Evolutionary conservation across 495 filamentous ascomycete species (phyloP).

Genomic region (Talaromyces stipitatus): DNA sequence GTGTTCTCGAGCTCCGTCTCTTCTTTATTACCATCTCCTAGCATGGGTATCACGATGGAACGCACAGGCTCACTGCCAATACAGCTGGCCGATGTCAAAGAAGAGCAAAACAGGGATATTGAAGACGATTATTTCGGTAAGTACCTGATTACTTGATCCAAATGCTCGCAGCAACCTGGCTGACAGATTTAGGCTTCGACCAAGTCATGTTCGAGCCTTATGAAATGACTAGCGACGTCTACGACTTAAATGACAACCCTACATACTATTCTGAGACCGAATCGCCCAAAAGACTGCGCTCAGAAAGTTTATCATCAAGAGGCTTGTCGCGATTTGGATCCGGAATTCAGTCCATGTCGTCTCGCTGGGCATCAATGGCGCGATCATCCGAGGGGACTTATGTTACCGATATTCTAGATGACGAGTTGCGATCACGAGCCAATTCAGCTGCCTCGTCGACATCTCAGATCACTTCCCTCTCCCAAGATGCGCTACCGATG

Average conservation of each 20-base stretch:
- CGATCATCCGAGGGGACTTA: not conserved
- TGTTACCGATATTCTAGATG: conserved; percentile 15
- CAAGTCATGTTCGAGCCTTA: conserved; percentile 3
- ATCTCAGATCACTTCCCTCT: conserved; percentile 46
- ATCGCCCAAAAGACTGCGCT: conserved; percentile 54
- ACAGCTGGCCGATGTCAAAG: conserved; percentile 45
- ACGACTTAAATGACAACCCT: conserved; percentile 54
- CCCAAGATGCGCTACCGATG: conserved; percentile 55
- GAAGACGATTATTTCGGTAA: conserved; percentile 42
- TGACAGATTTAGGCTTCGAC: not conserved
- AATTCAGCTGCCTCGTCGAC: conserved; percentile 66
- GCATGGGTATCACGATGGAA: conserved; percentile 44
- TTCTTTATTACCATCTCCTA: conserved; percentile 48
- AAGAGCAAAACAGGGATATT: conserved; percentile 37
- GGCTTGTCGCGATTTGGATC: conserved; percentile 62
- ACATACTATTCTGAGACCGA: conserved; percentile 40
- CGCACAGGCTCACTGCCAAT: conserved; percentile 29
- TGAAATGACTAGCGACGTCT: conserved; percentile 32
- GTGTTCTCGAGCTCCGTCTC: conserved; percentile 52
- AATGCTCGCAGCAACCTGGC: not conserved
- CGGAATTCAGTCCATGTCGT: conserved; percentile 65
- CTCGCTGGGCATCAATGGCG: conserved; percentile 50
- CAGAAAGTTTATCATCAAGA: conserved; percentile 55
- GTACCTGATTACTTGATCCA: conserved; percentile 4
- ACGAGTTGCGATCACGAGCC: conserved; percentile 35